A percentile compares a stretch with the other conserved stretches of the same genome.
These are phyloP conservation scores for Dothidotthia symphoricarpi DNA, from an alignment of 2,329 filamentous ascomycete genomes.

Conservation along the genomic window DNA sequence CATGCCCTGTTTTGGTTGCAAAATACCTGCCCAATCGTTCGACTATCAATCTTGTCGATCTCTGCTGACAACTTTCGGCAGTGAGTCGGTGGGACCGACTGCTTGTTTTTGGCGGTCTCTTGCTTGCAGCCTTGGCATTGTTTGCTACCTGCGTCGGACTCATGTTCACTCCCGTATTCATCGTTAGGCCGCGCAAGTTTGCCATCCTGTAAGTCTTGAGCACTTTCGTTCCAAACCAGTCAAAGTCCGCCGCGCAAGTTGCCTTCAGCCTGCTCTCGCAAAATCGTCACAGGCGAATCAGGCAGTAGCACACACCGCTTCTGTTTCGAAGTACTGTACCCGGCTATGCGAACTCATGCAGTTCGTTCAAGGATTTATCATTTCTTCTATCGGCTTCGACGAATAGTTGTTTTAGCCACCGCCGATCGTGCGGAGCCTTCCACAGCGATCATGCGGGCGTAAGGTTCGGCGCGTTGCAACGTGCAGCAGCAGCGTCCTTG, in stretches of 20 bases:
- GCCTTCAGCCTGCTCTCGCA: constrained; percentile 13
- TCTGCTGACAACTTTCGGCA: constrained; percentile 47
- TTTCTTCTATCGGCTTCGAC: constrained; percentile 13
- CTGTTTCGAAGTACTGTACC: constrained; percentile 13
- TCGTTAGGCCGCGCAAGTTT: constrained; percentile 85
- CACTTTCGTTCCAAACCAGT: constrained; percentile 15
- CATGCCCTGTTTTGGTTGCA: constrained; percentile 41
- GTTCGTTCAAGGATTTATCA: constrained; percentile 9
- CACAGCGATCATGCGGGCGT: constrained; percentile 44
- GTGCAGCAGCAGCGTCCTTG: constrained; percentile 28
- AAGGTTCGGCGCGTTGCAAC: constrained; percentile 42
- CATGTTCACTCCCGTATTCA: constrained; percentile 69
- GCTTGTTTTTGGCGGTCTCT: constrained; percentile 69
- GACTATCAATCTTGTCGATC: constrained; percentile 22
- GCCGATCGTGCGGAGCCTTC: constrained; percentile 35
- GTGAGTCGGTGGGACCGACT: constrained; percentile 97
- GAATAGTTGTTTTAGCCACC: constrained; percentile 39
- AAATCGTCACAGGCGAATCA: constrained; percentile 21
- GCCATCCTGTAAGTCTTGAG: constrained; percentile 81
- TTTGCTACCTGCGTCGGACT: constrained; percentile 92
- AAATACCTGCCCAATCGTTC: constrained; percentile 33
- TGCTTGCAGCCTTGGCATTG: constrained; percentile 64
- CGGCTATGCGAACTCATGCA: constrained; percentile 36
- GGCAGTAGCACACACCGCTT: constrained; percentile 28
- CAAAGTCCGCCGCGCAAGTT: constrained; percentile 18